Evolutionary conservation across 1,284 basidiomycete species (phyloP).

Genomic region (Cryptococcus sp.): DNA sequence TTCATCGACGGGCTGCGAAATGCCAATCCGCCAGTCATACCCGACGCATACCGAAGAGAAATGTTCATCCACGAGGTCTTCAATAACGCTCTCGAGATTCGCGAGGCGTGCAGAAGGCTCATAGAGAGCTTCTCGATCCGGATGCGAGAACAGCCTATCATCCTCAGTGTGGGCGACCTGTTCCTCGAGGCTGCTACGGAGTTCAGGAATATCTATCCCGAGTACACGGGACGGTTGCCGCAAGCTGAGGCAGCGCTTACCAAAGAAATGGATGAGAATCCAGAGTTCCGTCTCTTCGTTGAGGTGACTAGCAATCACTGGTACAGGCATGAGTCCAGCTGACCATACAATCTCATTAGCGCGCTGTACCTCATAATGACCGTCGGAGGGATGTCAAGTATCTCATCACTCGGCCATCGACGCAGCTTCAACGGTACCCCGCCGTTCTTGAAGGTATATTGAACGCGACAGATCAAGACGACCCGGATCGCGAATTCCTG

Average conservation of each 20-base stretch:
- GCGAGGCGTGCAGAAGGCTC: conserved; percentile 75
- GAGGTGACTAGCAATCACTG: conserved; percentile 63
- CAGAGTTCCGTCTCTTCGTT: conserved; percentile 80
- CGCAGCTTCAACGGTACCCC: conserved; percentile 88
- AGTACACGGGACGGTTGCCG: conserved; percentile 82
- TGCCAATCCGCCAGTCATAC: conserved; percentile 72
- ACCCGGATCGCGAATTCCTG: conserved; percentile 78
- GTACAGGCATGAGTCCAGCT: background rate
- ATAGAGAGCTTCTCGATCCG: conserved; percentile 83
- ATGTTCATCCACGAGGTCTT: conserved; percentile 85
- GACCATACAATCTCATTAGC: conserved; percentile 47
- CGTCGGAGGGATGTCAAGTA: conserved; percentile 81
- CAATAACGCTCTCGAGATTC: conserved; percentile 79
- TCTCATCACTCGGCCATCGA: conserved; percentile 80
- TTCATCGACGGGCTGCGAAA: conserved; percentile 77
- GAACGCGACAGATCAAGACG: conserved; percentile 72
- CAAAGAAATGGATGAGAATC: conserved; percentile 79
- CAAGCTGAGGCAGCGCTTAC: conserved; percentile 81
- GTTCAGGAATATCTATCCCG: conserved; percentile 81
- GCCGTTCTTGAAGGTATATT: conserved; percentile 83
- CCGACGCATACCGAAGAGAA: conserved; percentile 64
- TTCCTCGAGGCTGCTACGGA: conserved; percentile 85
- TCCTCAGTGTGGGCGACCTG: conserved; percentile 85
- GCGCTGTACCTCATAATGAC: conserved; percentile 67
- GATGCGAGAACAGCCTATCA: conserved; percentile 75